Evolutionary conservation across 148 eudicot genomes (phyloP), one percentile per base, ranked within the genome.

Genomic region (Simmondsia chinensis): DNA sequence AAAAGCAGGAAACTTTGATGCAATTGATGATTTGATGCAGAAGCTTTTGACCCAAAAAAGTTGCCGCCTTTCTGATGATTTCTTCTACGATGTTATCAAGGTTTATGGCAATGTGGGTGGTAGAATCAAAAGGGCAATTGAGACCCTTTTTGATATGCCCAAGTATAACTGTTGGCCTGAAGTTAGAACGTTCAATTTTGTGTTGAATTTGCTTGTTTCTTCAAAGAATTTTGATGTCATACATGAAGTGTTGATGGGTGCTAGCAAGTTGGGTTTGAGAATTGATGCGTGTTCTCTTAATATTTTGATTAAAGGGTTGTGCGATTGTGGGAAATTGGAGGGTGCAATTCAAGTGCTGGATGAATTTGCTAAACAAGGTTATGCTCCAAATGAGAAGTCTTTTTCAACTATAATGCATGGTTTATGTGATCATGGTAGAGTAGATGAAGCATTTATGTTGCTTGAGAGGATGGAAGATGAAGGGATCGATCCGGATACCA

Each of bases 201-300:
- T 88, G 46, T 21, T 88, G 53, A 84, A 83, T 69, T 70, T 80
- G 68, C 76, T 81, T 5, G 94, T 84, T 0, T 27, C 48, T 0
- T 33, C 75, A 9, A 80, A 71, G 52, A 73, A 69, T 15, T 88
- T 75, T 42, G 87, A 84, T 45, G 27, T 66, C 1, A 52, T 81
- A 39, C 75, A 65, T 48, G 66, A 63, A 63, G 84, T 89, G 33
- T 84, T 53, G 43, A 8, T 45, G 53, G 51, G 72, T 52, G 87
- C 76, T 36, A 36, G 60, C 21, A 27, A 50, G 9, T 60, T 84
- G 59, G 81, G 87, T 19, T 66, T 89, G 47, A 72, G 61, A 46
- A 56, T 77, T 54, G 94, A 84, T 73, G 84, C 78, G 33, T 84
- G 87, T 66, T 60, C 80, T 17, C 66, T 89, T 59, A 81, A 89